Conservation (phyloP, 352 stramenopile species). For the Phytophthora palmivora region DNA sequence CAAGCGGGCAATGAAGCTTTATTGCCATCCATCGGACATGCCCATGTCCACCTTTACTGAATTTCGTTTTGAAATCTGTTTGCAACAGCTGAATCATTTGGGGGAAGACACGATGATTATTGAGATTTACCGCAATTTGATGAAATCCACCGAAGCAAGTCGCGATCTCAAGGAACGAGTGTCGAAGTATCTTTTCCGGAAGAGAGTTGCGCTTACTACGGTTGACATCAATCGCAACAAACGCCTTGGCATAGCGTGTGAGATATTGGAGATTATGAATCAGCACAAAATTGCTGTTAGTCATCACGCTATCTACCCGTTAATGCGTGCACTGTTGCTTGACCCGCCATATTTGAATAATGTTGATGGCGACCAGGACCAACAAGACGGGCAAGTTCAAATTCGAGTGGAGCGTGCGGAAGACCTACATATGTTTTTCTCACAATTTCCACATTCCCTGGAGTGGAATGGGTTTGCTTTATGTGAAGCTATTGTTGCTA, state of each 20-base stretch:
- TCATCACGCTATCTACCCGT: conserved; percentile 52
- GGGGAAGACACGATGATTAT: conserved; percentile 60
- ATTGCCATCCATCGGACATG: conserved; percentile 47
- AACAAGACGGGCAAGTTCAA: conserved; percentile 4
- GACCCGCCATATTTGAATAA: conserved; percentile 23
- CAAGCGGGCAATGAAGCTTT: conserved; percentile 70
- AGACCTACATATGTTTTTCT: conserved; percentile 61
- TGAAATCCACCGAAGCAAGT: conserved; percentile 47
- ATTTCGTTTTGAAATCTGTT: conserved; percentile 72
- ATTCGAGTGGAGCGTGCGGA: conserved; percentile 33
- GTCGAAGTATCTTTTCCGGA: conserved; percentile 70
- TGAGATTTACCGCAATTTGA: conserved; percentile 57
- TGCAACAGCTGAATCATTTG: conserved; percentile 62
- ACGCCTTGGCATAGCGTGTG: conserved; percentile 41
- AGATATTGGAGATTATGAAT: conserved; percentile 70
- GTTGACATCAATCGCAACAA: conserved; percentile 38
- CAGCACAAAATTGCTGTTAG: conserved; percentile 56
- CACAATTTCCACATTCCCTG: conserved; percentile 52
- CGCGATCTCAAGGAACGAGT: conserved; percentile 56
- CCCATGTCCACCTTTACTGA: conserved; percentile 56
- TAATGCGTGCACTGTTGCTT: conserved; percentile 53
- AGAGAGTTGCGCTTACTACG: conserved; percentile 51
- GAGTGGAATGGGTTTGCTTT: conserved; percentile 71
- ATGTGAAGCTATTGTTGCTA: conserved; percentile 69
- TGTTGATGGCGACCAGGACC: conserved; percentile 13